Base-by-base conservation (phyloP, 768 basidiomycete species). In the Termitomyces sp. region DNA sequence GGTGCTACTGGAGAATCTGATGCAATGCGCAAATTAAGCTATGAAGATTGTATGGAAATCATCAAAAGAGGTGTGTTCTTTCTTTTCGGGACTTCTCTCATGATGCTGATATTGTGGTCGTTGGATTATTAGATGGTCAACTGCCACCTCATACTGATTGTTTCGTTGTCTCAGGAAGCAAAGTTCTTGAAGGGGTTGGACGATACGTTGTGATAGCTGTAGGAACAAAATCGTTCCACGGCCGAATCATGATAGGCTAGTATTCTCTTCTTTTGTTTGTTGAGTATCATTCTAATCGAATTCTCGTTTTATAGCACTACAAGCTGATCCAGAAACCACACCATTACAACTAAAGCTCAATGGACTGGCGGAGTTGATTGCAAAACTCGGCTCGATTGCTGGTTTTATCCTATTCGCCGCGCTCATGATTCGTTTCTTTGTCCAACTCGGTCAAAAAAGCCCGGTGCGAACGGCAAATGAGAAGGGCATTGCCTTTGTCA, bases 1-100 rank as follows among this genome's bases (percentile, higher is more conserved):
- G 92, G 93, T 22, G 94, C 95, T 43, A 98, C 97, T 0, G 97
- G 96, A 63, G 97, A 99, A 76, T 91, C 91, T 8, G 95, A 99
- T 71, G 88, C 95, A 16, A 95, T n/a, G n/a, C n/a, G n/a, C n/a
- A n/a, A n/a, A n/a, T 69, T 86, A 18, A 63, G 89, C 1, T 97
- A 88, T 71, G 82, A 84, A 22, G 88, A 94, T 40, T 89, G 89
- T 62, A 63, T 91, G 33, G 79, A 77, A 8, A 72, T 83, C 51
- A 74, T 78, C 18, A 74, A 75, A 51, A 54, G 56, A 46, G 58
- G 61, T 56, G 53, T 53, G 48, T 47, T 27, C 52, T n/a, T 39
- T 22, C 13, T 34, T 16, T 40, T 24, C 8, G 14, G 2, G 34
- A 4, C 40, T 37, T 32, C 27, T 20, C 1, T 55, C 4, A 5